A percentile compares a stretch with the other conserved stretches of the same genome.
phyloP scores from a whole-genome alignment of 2,329 filamentous ascomycete species.

The Xylaria sp. region DNA sequence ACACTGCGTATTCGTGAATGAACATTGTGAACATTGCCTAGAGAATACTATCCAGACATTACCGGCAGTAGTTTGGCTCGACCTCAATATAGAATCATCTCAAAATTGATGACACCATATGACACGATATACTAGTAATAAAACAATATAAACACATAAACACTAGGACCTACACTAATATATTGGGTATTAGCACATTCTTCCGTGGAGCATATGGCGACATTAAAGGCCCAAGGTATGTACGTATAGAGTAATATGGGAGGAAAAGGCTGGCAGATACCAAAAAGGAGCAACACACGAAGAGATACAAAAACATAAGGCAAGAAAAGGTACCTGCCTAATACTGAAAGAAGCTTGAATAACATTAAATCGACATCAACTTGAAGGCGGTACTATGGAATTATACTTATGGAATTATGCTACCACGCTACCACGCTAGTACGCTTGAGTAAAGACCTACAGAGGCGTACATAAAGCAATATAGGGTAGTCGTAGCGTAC shows the following conservation, averaged over 20 bases:
- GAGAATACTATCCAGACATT: not conserved
- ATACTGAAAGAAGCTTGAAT: too few relatives aligned
- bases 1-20: too few relatives aligned
- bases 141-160: conserved; percentile 18
- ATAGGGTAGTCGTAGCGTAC: too few relatives aligned
- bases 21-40: not conserved
- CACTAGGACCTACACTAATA: not conserved
- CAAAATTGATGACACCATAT: conserved; percentile 33
- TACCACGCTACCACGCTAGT: not conserved
- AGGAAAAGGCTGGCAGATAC: too few relatives aligned
- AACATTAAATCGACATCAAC: too few relatives aligned
- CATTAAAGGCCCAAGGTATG: not conserved
- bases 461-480: not conserved
- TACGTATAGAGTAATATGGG: not conserved
- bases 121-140: conserved; percentile 29
- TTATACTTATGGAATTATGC: not conserved
- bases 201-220: conserved; percentile 18
- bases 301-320: too few relatives aligned
- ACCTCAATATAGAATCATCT: conserved; percentile 8
- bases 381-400: not conserved
- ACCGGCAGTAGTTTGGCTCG: not conserved
- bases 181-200: conserved; percentile 19
- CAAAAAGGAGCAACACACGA: too few relatives aligned
- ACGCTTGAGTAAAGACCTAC: not conserved
- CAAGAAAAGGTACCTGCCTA: not conserved